Conservation (phyloP, 176 grass and related monocot species). For the Bromus sterilis region DNA sequence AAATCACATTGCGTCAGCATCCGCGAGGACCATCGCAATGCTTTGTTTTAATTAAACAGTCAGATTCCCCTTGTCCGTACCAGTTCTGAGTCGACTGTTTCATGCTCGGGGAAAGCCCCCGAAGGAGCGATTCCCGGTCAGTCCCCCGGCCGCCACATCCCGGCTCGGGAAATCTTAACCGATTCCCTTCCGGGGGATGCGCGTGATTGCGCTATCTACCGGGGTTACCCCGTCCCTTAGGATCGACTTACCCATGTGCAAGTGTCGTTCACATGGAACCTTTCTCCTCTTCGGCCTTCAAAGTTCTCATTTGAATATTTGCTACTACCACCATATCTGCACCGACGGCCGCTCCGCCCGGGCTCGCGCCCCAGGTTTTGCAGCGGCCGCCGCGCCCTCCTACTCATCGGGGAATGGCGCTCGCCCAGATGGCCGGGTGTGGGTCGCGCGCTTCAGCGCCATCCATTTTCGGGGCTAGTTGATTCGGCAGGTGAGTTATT, state of each 20-base stretch:
- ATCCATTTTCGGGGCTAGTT: constrained; percentile 76
- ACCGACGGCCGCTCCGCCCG: constrained; percentile 42
- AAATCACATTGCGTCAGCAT: constrained; percentile 71
- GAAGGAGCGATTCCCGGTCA: neutral
- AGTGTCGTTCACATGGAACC: constrained; percentile 82
- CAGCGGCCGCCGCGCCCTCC: constrained; percentile 52
- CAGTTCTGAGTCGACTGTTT: constrained; percentile 55
- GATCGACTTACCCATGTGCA: constrained; percentile 77
- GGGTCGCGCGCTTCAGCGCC: constrained; percentile 12
- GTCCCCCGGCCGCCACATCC: constrained; percentile 23
- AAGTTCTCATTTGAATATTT: constrained; percentile 92
- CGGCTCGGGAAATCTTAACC: too few species aligned
- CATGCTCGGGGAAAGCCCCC: constrained; percentile 18
- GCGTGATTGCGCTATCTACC: neutral
- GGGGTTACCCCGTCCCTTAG: constrained; percentile 58
- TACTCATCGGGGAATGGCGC: constrained; percentile 52
- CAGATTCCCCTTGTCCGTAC: constrained; percentile 68
- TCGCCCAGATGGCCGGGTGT: neutral
- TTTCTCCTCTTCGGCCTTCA: constrained; percentile 83
- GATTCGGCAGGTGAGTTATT: constrained; percentile 82
- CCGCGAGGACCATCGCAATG: constrained; percentile 65
- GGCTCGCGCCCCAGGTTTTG: constrained; percentile 72
- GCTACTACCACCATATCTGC: constrained; percentile 81
- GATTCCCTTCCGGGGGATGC: too few species aligned
- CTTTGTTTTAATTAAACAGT: constrained; percentile 89